These are phyloP conservation scores for Calocybe cyanea DNA, from an alignment of 768 basidiomycete genomes.

Conservation along the genomic window DNA sequence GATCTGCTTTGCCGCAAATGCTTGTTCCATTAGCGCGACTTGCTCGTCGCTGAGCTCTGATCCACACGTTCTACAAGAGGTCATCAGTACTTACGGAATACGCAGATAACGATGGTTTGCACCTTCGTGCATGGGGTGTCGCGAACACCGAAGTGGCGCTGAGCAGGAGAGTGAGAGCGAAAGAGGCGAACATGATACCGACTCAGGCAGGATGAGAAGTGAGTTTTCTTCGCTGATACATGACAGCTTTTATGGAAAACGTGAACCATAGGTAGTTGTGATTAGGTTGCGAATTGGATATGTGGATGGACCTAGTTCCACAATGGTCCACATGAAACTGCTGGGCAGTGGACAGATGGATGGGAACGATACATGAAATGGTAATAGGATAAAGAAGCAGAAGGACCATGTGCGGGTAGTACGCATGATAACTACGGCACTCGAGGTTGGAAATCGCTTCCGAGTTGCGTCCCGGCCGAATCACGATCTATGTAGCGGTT, in stretches of 20 bases:
- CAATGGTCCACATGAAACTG: too few relatives aligned
- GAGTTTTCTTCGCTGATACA: background rate
- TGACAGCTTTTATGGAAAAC: constrained; percentile 5
- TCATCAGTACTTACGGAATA: background rate
- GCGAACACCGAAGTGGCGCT: constrained; percentile 25
- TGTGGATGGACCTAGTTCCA: too few relatives aligned
- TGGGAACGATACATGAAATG: constrained; percentile 4
- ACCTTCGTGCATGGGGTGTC: constrained; percentile 24
- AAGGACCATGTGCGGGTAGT: constrained; percentile 11
- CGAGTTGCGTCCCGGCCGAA: too few relatives aligned
- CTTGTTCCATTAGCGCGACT: constrained; percentile 32
- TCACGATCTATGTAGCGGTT: too few relatives aligned
- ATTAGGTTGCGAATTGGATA: too few relatives aligned
- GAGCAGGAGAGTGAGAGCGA: constrained; percentile 25
- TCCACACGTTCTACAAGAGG: constrained; percentile 34
- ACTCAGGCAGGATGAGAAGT: constrained; percentile 10
- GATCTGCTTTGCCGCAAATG: constrained; percentile 39
- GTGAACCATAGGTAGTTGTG: background rate
- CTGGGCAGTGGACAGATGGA: too few relatives aligned
- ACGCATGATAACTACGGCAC: constrained; percentile 9
- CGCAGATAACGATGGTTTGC: background rate
- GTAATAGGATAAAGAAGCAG: constrained; percentile 11
- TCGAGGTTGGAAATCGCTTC: too few relatives aligned
- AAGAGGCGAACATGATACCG: constrained; percentile 23
- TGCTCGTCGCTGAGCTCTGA: constrained; percentile 31